Conservation (phyloP, 176 grass and related monocot species). For the Dendrocalamus sinicus region DNA sequence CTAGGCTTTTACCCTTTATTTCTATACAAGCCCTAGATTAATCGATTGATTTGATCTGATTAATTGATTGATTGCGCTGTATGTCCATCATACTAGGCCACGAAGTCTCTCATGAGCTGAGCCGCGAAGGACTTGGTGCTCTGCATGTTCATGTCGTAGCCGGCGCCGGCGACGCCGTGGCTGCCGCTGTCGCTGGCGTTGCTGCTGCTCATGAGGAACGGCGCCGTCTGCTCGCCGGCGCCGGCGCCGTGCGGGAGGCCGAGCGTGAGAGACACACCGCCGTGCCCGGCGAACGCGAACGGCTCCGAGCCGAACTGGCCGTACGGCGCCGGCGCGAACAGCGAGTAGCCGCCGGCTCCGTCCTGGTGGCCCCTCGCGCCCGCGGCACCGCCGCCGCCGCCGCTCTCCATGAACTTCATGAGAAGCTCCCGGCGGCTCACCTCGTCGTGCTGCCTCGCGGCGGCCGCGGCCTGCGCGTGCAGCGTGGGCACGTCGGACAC, state of each 20-base stretch:
- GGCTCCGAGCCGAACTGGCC: conserved; percentile 67
- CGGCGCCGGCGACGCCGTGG: conserved; percentile 28
- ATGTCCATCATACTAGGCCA: conserved; percentile 48
- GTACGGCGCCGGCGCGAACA: conserved; percentile 54
- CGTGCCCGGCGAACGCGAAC: conserved; percentile 75
- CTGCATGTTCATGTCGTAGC: conserved; percentile 88
- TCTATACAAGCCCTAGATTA: conserved; percentile 73
- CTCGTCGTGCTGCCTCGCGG: conserved; percentile 58
- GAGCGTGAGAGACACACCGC: conserved; percentile 84
- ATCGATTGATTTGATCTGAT: conserved; percentile 24
- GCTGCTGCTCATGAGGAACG: conserved; percentile 59
- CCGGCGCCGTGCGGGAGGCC: conserved; percentile 75
- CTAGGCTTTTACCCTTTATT: conserved; percentile 49
- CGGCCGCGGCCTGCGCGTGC: conserved; percentile 56
- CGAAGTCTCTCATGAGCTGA: conserved; percentile 83
- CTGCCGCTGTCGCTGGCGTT: conserved; percentile 47
- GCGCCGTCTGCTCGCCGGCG: conserved; percentile 58
- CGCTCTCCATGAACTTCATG: conserved; percentile 95
- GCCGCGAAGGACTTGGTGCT: conserved; percentile 78
- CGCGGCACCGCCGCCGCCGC: conserved; percentile 37
- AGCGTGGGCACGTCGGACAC: conserved; percentile 45
- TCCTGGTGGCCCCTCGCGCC: conserved; percentile 38
- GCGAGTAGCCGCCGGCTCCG: conserved; percentile 48
- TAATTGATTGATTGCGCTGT: conserved; percentile 25
- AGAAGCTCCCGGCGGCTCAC: conserved; percentile 83